Evolutionary conservation across 441 rosid genomes (phyloP), one percentile per base, ranked within the genome.

Genomic region (Aleurites moluccanus): DNA sequence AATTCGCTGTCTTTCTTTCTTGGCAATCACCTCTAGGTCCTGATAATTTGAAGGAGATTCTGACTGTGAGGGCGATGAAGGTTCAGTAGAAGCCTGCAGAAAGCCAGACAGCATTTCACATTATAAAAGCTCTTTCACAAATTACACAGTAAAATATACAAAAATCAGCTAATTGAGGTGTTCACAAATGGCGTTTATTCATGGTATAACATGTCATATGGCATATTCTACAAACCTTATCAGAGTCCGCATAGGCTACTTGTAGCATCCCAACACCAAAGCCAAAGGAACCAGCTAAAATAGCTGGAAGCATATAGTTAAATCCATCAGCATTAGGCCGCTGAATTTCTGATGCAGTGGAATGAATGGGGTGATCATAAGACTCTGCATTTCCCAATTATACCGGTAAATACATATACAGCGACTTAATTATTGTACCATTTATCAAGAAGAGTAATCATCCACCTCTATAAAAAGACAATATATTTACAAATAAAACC

Each of bases 1-100:
- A 40, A 95, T 80, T 44, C 96, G 85, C 59, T 56, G 77, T 33
- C 91, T 86, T 81, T 90, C 98, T 79, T 82, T 87, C 85, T 85
- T 92, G 44, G 93, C 96, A 55, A 75, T 84, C 73, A 86, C 90
- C 82, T 91, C 90, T 70, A 95, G 73, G 71, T 88, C 83, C 27
- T 25, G 83, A 78, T 84, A 83, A 42, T 74, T 86, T 47, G 85
- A 78, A 83, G 88, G 83, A 68, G 93, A 75, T 55, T 85, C 87
- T 3, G 83, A 38, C 40, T 38, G 40, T 38, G 40, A 65, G 0
- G 88, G 88, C 23, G 68, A 20, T 73, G 90, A 74, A 80, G 90
- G 82, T n/a, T 81, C 65, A 25, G 80, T 38, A 75, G 64, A 64
- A 79, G 72, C 82, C 95, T 87, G 79, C 75, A 80, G 69, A 45